These are phyloP conservation scores for Starmerella cellae DNA, from an alignment of 805 yeast species.

Conservation along the genomic window DNA sequence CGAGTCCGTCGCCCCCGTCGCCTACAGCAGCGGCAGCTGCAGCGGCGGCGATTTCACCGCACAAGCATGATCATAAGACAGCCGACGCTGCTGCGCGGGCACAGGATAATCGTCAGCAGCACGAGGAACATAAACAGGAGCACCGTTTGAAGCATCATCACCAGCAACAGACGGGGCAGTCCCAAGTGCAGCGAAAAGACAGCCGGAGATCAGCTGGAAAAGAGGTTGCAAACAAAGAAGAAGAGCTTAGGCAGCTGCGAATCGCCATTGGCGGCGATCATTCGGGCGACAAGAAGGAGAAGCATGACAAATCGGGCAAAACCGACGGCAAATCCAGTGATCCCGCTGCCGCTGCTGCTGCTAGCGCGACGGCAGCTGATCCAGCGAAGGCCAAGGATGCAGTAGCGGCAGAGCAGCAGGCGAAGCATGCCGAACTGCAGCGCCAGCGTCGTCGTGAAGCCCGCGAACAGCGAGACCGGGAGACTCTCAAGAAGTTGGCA, in stretches of 20 bases:
- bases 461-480: conserved; percentile 56
- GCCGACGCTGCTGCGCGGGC: neutral
- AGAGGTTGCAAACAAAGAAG: conserved; percentile 19
- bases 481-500: conserved; percentile 54
- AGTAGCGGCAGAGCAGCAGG: neutral
- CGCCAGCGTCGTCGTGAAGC: conserved; percentile 51
- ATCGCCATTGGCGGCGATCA: conserved; percentile 6
- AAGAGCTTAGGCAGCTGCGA: conserved; percentile 20
- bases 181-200: neutral
- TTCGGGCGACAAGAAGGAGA: neutral
- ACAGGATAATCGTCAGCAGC: neutral
- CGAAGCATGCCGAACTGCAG: conserved; percentile 2
- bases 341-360: neutral
- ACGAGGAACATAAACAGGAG: neutral
- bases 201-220: conserved; percentile 6
- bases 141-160: neutral
- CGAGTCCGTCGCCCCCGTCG: too few species aligned
- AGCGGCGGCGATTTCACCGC: too few species aligned
- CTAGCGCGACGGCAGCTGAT: neutral
- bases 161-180: neutral
- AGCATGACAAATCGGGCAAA: neutral
- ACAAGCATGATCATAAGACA: neutral
- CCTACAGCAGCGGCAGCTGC: too few species aligned
- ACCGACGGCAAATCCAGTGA: neutral
- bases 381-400: neutral